Conservation (phyloP, 164 flowering plant genomes). For the Vitis riparia region DNA sequence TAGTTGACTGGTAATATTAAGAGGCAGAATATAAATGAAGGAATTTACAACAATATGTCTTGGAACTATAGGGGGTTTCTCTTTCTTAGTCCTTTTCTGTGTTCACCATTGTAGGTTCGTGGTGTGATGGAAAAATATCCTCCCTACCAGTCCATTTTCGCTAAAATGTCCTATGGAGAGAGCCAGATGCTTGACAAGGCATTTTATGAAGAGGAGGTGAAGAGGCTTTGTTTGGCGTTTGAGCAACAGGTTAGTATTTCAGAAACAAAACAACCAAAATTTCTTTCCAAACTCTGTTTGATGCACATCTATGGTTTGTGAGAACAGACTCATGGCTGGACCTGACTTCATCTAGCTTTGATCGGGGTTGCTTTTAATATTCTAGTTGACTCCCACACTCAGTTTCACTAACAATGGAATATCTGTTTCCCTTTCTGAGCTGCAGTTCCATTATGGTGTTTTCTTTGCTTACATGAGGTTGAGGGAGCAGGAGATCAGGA, state of each 20-base stretch:
- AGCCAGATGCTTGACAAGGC: conserved; percentile 99
- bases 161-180: conserved; percentile 93
- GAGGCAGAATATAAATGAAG: no score
- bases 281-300: neutral
- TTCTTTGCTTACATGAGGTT: conserved; percentile 98
- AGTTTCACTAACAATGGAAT: neutral
- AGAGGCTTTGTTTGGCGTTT: conserved; percentile 90
- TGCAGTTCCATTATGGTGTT: conserved; percentile 95
- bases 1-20: no score
- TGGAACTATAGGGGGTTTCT: neutral
- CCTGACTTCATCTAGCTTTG: no score
- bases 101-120: conserved; percentile 63
- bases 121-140: conserved; percentile 95
- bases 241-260: conserved; percentile 83
- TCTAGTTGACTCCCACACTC: no score
- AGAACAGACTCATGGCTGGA: no score
- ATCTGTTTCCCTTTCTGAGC: neutral
- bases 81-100: neutral
- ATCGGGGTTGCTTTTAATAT: no score
- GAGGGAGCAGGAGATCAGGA: conserved; percentile 99
- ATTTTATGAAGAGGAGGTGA: conserved; percentile 98
- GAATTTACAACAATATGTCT: neutral
- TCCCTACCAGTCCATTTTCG: conserved; percentile 92
- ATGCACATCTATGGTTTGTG: no score
- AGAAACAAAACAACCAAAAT: neutral